phyloP scores from a whole-genome alignment of 306 rosid genomes.

The Cucurbita moschata region DNA sequence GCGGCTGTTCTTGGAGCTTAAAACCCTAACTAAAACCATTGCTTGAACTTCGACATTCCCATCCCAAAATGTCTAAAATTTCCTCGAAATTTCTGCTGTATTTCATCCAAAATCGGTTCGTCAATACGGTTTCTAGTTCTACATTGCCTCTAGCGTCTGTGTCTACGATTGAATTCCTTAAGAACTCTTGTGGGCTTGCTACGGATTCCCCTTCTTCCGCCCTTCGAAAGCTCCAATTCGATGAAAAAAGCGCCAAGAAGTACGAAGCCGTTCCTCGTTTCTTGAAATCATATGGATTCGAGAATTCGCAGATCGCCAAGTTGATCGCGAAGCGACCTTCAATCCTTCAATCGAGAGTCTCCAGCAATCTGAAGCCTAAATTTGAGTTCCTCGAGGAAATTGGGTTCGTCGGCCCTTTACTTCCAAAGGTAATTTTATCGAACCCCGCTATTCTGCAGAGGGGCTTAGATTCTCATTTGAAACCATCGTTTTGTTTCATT shows the following conservation, averaged over 20 bases:
- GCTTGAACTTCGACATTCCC: neutral
- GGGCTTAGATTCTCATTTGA: constrained; percentile 5
- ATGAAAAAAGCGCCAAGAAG: neutral
- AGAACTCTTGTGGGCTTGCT: neutral
- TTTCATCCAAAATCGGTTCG: neutral
- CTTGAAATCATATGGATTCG: neutral
- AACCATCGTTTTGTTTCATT: neutral
- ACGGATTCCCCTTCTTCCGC: no score
- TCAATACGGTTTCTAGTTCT: neutral
- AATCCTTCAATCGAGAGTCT: neutral
- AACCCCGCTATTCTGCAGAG: neutral
- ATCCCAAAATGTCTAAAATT: neutral
- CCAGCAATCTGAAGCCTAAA: neutral
- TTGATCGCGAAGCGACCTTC: neutral
- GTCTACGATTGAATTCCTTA: neutral
- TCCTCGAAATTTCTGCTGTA: neutral
- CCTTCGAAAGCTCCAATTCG: neutral
- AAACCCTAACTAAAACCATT: neutral
- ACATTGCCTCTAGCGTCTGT: neutral
- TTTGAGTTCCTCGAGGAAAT: neutral
- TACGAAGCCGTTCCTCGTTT: neutral
- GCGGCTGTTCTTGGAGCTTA: neutral
- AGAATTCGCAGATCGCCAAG: constrained; percentile 1
- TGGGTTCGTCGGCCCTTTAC: neutral
- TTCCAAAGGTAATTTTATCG: neutral